Evolutionary conservation across 176 grass and related monocot species (phyloP), one percentile per base, ranked within the genome.

Genomic region (Chrysopogon serrulatus): DNA sequence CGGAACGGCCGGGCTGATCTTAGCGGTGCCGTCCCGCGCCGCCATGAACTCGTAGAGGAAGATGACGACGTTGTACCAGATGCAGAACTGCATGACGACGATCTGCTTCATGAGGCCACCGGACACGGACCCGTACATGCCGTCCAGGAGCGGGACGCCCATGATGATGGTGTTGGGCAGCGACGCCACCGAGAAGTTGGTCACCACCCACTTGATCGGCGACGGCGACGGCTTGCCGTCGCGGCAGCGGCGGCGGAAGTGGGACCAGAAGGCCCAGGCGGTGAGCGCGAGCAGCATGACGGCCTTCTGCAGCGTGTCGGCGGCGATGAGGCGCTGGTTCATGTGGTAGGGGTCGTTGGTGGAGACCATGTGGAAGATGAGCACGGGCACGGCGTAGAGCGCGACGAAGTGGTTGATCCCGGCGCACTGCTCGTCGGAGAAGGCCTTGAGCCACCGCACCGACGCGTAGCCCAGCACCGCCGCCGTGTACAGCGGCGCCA

Each of bases 91-190:
- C 79, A 93, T 79, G 44, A 93, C 90, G 36, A 98, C 92, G 85
- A 98, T 95, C 77, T 98, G 95, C 64, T 89, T 90, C 92, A 98
- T 91, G 23, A 95, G 84, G 0, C 42, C 37, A 1, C 85, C 91
- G 1, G 92, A 89, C 5, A 63, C 65, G 11, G 81, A 3, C 2
- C 95, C 95, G 27, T 93, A 98, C 95, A 98, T 98, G 60, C 95
- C 90, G 77, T 77, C 47, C 41, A 98, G 92, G 28, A 98, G 90
- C 28, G 92, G 95, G 53, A 98, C 71, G 28, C 95, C 95, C 84
- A 98, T 98, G 86, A 98, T 91, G 87, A 98, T 79, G 17, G 95
- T 98, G 90, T 98, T 98, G 27, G 90, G 95, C 78, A 98, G 87
- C 76, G 92, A 32, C n/a, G 90, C 86, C 31, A 94, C 86, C 19